These are phyloP conservation scores for Trichoderma endophyticum DNA, from an alignment of 2,329 filamentous ascomycete species.

Conservation along the genomic window DNA sequence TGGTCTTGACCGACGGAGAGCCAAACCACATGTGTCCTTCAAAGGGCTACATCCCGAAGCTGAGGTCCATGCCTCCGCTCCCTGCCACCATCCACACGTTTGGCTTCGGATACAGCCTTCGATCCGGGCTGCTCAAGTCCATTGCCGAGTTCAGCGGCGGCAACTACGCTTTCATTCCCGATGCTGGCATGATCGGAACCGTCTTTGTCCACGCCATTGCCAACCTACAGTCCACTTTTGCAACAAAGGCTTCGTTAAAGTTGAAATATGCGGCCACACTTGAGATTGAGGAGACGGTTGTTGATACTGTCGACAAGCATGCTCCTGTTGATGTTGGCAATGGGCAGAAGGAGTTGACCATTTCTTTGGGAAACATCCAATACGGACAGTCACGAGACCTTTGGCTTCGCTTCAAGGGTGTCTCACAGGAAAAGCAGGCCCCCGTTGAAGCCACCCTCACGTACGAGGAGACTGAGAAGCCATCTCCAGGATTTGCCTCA, in stretches of 20 bases:
- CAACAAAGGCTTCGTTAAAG: slow-evolving; percentile 43
- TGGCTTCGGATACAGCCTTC: slow-evolving; percentile 35
- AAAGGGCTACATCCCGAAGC: slow-evolving; percentile 53
- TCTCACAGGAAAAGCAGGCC: background rate
- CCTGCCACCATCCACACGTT: slow-evolving; percentile 43
- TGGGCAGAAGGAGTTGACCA: slow-evolving; percentile 30
- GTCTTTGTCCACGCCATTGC: slow-evolving; percentile 61
- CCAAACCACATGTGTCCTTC: slow-evolving; percentile 54
- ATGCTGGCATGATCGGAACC: slow-evolving; percentile 61
- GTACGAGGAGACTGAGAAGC: slow-evolving; percentile 30
- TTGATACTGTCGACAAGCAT: slow-evolving; percentile 38
- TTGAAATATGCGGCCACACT: slow-evolving; percentile 39
- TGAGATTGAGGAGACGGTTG: slow-evolving; percentile 39
- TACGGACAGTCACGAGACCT: slow-evolving; percentile 61
- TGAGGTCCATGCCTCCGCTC: slow-evolving; percentile 41
- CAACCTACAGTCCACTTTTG: slow-evolving; percentile 58
- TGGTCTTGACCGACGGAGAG: slow-evolving; percentile 54
- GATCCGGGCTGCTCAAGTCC: slow-evolving; percentile 53
- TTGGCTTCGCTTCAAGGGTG: slow-evolving; percentile 39
- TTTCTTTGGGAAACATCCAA: slow-evolving; percentile 52
- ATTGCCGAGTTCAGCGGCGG: slow-evolving; percentile 57
- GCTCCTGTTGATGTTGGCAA: slow-evolving; percentile 22
- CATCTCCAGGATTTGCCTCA: background rate
- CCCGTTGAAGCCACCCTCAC: slow-evolving; percentile 34
- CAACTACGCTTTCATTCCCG: slow-evolving; percentile 60